Evolutionary conservation across 208 protist genomes (phyloP), one percentile per base, ranked within the genome.

Genomic region (Strigomonas culicis): DNA sequence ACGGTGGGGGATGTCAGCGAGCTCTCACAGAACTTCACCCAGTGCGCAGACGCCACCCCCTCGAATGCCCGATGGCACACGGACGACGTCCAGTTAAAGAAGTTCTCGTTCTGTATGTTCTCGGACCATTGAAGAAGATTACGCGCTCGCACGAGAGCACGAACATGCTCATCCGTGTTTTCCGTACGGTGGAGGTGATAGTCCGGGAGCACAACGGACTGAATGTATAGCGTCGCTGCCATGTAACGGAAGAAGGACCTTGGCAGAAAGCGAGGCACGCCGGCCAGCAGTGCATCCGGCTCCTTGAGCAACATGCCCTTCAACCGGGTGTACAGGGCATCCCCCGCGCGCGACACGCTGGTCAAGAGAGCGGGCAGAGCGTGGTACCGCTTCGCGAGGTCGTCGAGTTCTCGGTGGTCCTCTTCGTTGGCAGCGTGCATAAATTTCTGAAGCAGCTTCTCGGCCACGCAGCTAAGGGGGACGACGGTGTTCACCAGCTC

Each of bases 121-220:
- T 62, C 34, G 3, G 63, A 62, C 75, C 72, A 82, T 3, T 64
- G 62, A 2, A 94, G 72, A 21, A 94, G 28, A 19, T 87, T 76
- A 4, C 87, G 21, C 13, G 74, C 59, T 4, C 70, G 75, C n/a
- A 90, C 44, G 1, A 94, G 72, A n/a, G 60, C 51, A 15, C 59
- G 39, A 4, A 65, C 72, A 63, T 94, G 88, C 4, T 47, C 27
- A 0, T 19, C 19, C 6, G 72, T 70, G 50, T 79, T 63, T 49
- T 90, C 80, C 15, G 60, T 25, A n/a, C 75, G 52, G 22, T 61
- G 44, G 17, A 94, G 75, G 65, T 80, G 83, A 65, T 84, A 90
- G 59, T 94, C 88, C 0, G 85, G 79, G 15, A 90, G 57, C 32
- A 77, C 81, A 17, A 59, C 32, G 19, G 63, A 63, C 36, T 86